Conservation (phyloP, 768 basidiomycete species). For the Rhizopogon sp. region DNA sequence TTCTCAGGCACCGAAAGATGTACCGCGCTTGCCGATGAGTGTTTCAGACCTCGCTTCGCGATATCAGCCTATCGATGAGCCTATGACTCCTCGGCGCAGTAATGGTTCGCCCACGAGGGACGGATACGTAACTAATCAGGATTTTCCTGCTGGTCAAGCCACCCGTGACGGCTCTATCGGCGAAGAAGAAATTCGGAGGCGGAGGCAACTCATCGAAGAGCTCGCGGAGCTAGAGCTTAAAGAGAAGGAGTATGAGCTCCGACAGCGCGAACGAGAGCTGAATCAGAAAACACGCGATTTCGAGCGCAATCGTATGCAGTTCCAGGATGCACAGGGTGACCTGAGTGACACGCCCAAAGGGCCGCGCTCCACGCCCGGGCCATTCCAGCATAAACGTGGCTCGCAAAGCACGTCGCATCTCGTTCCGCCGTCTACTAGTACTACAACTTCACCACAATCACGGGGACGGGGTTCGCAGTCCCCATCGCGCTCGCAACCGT, state of each 20-base stretch:
- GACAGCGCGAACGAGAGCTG: conserved; percentile 50
- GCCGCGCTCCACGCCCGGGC: no score
- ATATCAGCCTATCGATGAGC: conserved; percentile 45
- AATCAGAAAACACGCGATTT: conserved; percentile 49
- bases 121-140: conserved; percentile 14
- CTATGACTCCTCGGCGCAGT: conserved; percentile 33
- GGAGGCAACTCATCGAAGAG: conserved; percentile 43
- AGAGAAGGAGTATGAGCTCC: conserved; percentile 51
- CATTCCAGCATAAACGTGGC: conserved; percentile 23
- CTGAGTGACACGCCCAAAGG: conserved; percentile 13
- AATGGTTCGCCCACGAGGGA: no score
- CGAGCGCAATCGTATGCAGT: conserved; percentile 47
- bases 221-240: conserved; percentile 46
- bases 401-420: conserved; percentile 26
- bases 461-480: conserved; percentile 23
- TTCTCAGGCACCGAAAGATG: conserved; percentile 54
- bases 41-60: conserved; percentile 61
- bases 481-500: conserved; percentile 21
- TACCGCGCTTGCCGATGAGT: conserved; percentile 59
- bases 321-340: conserved; percentile 30
- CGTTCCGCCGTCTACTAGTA: conserved; percentile 12
- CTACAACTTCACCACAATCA: neutral
- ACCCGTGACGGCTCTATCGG: conserved; percentile 9
- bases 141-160: conserved; percentile 14
- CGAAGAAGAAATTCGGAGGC: conserved; percentile 23